Percentiles rank a stretch among this genome's conserved stretches.
Evolutionary conservation across 345 rosid species (phyloP).

Genomic region (Chamaenerion angustifolium): DNA sequence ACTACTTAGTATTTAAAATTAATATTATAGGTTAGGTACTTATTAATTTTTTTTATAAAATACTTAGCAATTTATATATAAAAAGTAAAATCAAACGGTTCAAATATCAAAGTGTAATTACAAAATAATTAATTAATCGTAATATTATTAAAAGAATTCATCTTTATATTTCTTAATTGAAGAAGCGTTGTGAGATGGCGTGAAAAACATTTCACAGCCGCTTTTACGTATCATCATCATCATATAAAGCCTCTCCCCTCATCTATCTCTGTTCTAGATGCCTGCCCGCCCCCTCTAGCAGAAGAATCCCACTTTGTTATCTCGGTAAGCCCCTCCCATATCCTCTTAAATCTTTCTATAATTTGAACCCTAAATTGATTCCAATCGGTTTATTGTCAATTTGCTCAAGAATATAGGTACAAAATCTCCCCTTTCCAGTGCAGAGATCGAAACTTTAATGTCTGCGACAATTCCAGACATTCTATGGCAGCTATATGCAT

Average conservation of each 20-base stretch:
- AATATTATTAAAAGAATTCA: too few species aligned
- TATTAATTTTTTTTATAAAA: too few species aligned
- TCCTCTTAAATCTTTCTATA: neutral
- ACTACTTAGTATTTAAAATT: too few species aligned
- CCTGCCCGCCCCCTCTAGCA: constrained; percentile 1
- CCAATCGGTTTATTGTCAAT: neutral
- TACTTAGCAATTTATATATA: too few species aligned
- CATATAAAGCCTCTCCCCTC: neutral
- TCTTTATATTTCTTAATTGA: too few species aligned
- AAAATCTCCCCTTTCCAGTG: constrained; percentile 6
- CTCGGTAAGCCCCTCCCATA: constrained; percentile 9
- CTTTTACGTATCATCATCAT: constrained; percentile 3
- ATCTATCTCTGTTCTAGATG: constrained; percentile 3
- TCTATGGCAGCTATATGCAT: neutral
- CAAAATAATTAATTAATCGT: too few species aligned
- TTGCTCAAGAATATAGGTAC: constrained; percentile 8
- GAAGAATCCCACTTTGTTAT: constrained; percentile 3
- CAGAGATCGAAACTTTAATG: constrained; percentile 6
- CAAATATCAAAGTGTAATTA: too few species aligned
- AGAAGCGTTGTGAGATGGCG: constrained; percentile 11
- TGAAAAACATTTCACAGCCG: constrained; percentile 10
- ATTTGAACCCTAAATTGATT: neutral
- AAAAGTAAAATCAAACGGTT: too few species aligned
- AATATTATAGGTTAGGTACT: too few species aligned
- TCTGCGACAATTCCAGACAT: neutral